Base-by-base conservation (phyloP, 768 basidiomycete species). In the Lactarius hatsudake region DNA sequence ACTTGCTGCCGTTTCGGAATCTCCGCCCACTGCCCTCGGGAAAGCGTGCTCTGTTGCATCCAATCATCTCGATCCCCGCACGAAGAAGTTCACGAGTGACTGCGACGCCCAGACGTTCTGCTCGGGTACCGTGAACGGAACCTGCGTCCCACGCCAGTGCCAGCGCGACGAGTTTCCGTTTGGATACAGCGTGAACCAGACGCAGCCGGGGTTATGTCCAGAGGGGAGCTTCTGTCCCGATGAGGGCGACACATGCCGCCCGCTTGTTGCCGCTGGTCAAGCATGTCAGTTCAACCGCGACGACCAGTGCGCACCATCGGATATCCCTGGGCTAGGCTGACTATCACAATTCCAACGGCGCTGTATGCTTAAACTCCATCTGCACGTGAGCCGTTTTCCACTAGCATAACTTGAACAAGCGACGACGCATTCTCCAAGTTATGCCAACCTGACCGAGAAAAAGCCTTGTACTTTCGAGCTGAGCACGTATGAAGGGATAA, bases 401-500 rank as follows among this genome's bases (percentile, higher is more conserved):
- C 32, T 34, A 13, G 61, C 74, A 48, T 45, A 30, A 43, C 40
- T 26, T 28, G 51, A 20, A 36, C 1, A 13, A 36, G 13, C 20
- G 59, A 42, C 15, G 13, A 38, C 38, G 23, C 20, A 38, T 12
- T 26, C 13, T 63, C 30, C 36, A 63, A 79, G 80, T 68, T 79
- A 74, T 65, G 78, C 81, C 17, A 79, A 82, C 67, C 76, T 75
- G 32, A 78, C 79, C 10, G 65, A 79, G 13, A 79, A 76, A 20
- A 71, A 76, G 64, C 69, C 76, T 40, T 83, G 82, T 67, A 64
- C 76, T 6, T 73, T 76, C 26, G 81, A 82, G 60, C 79, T 81
- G 69, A 78, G 75, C 30, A 72, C 74, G 5, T 82, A 81, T 69
- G 75, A 60, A 4, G 69, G 36, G 74, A 38, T 68, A 30, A 48